Conservation (phyloP, 805 yeast species). For the Ogataea zsoltii region DNA sequence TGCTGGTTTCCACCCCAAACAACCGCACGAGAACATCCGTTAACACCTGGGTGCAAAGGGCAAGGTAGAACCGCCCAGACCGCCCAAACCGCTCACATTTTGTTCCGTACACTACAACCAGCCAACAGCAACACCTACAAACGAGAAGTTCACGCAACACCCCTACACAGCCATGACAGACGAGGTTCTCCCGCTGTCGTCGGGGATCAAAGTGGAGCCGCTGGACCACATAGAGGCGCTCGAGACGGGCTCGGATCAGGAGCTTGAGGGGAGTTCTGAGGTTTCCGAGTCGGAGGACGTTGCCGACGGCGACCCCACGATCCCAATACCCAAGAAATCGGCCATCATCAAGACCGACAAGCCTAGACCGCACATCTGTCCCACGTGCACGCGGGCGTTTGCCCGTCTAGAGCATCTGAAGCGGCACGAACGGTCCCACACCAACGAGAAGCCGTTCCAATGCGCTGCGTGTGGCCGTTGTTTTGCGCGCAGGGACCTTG, state of each 20-base stretch:
- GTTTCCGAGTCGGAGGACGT: constrained; percentile 4
- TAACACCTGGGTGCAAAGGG: no score
- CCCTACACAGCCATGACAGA: neutral
- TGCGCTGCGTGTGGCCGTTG: constrained; percentile 96
- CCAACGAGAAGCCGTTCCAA: constrained; percentile 94
- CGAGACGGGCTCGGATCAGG: neutral
- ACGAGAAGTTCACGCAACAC: no score
- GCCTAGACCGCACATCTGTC: constrained; percentile 90
- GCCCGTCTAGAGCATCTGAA: constrained; percentile 93
- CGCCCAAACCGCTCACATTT: no score
- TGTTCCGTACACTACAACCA: neutral
- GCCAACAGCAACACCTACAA: neutral
- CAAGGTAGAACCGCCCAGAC: no score
- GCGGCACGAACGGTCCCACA: constrained; percentile 91
- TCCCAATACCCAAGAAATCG: constrained; percentile 83
- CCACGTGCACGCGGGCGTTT: constrained; percentile 91
- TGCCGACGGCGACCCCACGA: constrained; percentile 7
- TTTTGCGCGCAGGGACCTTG: constrained; percentile 87
- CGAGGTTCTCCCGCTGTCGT: neutral
- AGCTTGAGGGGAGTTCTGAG: constrained; percentile 5
- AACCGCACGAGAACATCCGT: neutral
- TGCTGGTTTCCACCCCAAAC: neutral
- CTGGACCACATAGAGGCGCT: no score
- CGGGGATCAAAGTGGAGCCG: neutral
- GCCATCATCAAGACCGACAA: constrained; percentile 84